Conservation (phyloP, 257 asterid species). For the Parsonsia alboflavescens region DNA sequence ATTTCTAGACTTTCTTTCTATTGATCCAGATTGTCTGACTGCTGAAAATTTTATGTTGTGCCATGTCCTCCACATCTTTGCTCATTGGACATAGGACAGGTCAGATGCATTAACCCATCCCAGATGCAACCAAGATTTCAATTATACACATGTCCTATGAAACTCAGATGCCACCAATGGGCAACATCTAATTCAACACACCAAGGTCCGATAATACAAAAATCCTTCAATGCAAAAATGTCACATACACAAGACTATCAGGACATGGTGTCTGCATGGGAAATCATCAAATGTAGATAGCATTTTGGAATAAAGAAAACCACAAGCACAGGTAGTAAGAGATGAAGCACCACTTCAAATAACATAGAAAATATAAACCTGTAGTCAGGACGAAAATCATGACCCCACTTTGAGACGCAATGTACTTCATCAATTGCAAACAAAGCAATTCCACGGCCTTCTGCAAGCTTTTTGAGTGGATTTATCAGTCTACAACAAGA, state of each 20-base stretch:
- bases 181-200: neutral
- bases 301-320: neutral
- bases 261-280: neutral
- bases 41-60: neutral
- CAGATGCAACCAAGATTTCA: neutral
- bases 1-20: neutral
- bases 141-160: neutral
- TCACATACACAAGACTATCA: neutral
- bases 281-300: too few relatives aligned
- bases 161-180: constrained; percentile 1
- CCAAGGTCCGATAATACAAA: neutral
- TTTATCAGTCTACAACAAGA: constrained; percentile 44
- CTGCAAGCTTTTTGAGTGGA: constrained; percentile 64
- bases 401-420: constrained; percentile 92
- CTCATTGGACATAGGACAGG: neutral
- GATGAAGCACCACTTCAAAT: neutral
- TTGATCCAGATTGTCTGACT: too few relatives aligned
- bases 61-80: neutral
- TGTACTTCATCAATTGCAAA: constrained; percentile 81
- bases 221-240: neutral
- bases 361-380: constrained; percentile 34
- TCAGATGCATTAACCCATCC: neutral
- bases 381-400: constrained; percentile 85
- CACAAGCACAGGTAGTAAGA: neutral
- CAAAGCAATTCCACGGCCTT: constrained; percentile 62